These are phyloP conservation scores for Pseudocercospora eumusae DNA, from an alignment of 2,329 filamentous ascomycete species.

Conservation along the genomic window DNA sequence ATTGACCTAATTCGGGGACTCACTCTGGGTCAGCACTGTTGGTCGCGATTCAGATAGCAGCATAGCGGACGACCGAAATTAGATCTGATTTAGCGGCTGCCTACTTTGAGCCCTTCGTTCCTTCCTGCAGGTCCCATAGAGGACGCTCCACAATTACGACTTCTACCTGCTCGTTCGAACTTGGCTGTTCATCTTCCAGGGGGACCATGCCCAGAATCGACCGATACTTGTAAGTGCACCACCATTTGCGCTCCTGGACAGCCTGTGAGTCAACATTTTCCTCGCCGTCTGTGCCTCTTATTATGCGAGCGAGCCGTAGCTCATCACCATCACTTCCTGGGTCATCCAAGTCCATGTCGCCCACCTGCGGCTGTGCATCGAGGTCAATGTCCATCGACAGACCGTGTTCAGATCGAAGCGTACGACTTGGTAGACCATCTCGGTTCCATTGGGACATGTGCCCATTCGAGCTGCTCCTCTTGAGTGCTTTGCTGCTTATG, in stretches of 20 bases:
- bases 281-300: slow-evolving; percentile 21
- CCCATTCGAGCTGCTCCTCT: slow-evolving; percentile 57
- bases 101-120: slow-evolving; percentile 12
- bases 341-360: slow-evolving; percentile 43
- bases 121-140: slow-evolving; percentile 41
- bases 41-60: not conserved
- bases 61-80: not conserved
- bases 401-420: slow-evolving; percentile 35
- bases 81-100: not conserved
- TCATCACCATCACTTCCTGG: slow-evolving; percentile 33
- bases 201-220: slow-evolving; percentile 79
- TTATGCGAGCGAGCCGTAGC: slow-evolving; percentile 20
- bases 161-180: slow-evolving; percentile 57
- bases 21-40: not conserved
- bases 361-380: slow-evolving; percentile 43
- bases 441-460: slow-evolving; percentile 44
- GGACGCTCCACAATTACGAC: slow-evolving; percentile 88
- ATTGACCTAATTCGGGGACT: too few relatives aligned
- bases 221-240: slow-evolving; percentile 90
- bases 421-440: slow-evolving; percentile 38
- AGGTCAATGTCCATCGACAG: slow-evolving; percentile 31
- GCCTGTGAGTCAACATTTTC: slow-evolving; percentile 25
- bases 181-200: slow-evolving; percentile 47
- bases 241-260: slow-evolving; percentile 50
- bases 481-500: slow-evolving; percentile 41